Conservation (phyloP, 495 filamentous ascomycete species). For the Trichodelitschia bisporula region DNA sequence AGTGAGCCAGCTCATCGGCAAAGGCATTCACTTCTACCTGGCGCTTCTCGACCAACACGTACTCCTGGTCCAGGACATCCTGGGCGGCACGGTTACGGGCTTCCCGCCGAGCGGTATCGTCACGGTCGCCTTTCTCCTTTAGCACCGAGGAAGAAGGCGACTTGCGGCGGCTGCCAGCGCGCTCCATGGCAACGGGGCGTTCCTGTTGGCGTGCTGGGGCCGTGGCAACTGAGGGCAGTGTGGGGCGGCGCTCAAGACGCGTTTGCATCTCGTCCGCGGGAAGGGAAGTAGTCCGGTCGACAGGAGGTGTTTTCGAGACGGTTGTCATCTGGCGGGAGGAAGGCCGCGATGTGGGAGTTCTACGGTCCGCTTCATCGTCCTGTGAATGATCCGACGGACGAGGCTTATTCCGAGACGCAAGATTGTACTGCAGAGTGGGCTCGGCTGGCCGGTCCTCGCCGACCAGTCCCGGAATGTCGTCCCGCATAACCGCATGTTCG, state of each 20-base stretch:
- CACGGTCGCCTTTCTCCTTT: slow-evolving; percentile 19
- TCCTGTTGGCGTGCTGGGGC: slow-evolving; percentile 23
- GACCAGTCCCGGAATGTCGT: slow-evolving; percentile 60
- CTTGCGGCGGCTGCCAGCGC: slow-evolving; percentile 21
- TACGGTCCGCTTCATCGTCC: slow-evolving; percentile 5
- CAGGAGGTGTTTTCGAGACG: background rate
- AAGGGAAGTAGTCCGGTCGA: background rate
- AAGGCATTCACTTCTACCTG: slow-evolving; percentile 92
- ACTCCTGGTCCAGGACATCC: slow-evolving; percentile 79
- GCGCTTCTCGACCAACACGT: slow-evolving; percentile 85
- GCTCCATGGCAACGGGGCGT: slow-evolving; percentile 34
- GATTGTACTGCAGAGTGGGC: background rate
- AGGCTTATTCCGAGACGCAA: too few relatives aligned
- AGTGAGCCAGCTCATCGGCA: slow-evolving; percentile 76
- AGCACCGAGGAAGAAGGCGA: slow-evolving; percentile 21
- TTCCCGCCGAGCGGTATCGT: slow-evolving; percentile 1
- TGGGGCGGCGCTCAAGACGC: slow-evolving; percentile 1
- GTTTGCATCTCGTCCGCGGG: too few relatives aligned
- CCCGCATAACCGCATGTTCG: slow-evolving; percentile 40
- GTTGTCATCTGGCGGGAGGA: slow-evolving; percentile 4
- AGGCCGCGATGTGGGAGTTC: slow-evolving; percentile 8
- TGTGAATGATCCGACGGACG: slow-evolving; percentile 8
- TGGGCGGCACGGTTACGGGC: slow-evolving; percentile 48
- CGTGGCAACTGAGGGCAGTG: slow-evolving; percentile 24
- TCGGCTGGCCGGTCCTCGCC: slow-evolving; percentile 38